Base-by-base conservation (phyloP, 768 basidiomycete species). In the Termitomyces sp. region DNA sequence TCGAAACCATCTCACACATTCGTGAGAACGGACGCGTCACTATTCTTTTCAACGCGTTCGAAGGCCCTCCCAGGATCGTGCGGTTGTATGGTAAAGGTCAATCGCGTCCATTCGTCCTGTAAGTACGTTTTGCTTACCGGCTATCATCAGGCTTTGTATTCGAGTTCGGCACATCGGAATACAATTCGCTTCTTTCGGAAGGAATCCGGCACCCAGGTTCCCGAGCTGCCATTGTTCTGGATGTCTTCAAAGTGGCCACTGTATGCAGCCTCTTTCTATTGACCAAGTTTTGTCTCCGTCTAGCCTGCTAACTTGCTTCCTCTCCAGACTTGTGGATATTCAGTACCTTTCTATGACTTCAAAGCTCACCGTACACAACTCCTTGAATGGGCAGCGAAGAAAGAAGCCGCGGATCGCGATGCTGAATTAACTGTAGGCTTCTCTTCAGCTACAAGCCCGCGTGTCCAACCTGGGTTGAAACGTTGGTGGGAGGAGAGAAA, bases 151-250 rank as follows among this genome's bases (percentile, higher is more conserved):
- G 85, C 19, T 77, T 76, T 7, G 79, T 81, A 34, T 72, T 84
- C 59, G 86, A 88, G 64, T 81, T 83, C 63, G 86, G 84, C 9
- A 81, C 81, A 1, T 75, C 79, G 2, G 84, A 84, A 61, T 88
- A 84, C 62, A 73, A 84, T 52, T 66, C 65, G 3, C 74, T 81
- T 48, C 73, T 88, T 37, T 76, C 81, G 1, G 67, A 72, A 6
- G 70, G 72, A 32, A 67, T 63, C 23, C 77, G 85, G 16, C 73
- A 77, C 57, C 76, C 83, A 12, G 85, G 86, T 16, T 83, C 85
- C 4, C 79, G 86, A 30, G 78, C 84, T 8, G 78, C 77, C 40
- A 84, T 88, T 59, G 72, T 83, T 34, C 64, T 89, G 19, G 78
- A 86, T 56, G 75, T 88, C 11, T 73, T 81, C 65, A 82, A 81